phyloP scores from a whole-genome alignment of 108 stramenopile genomes.

The Chaetoceros muelleri region DNA sequence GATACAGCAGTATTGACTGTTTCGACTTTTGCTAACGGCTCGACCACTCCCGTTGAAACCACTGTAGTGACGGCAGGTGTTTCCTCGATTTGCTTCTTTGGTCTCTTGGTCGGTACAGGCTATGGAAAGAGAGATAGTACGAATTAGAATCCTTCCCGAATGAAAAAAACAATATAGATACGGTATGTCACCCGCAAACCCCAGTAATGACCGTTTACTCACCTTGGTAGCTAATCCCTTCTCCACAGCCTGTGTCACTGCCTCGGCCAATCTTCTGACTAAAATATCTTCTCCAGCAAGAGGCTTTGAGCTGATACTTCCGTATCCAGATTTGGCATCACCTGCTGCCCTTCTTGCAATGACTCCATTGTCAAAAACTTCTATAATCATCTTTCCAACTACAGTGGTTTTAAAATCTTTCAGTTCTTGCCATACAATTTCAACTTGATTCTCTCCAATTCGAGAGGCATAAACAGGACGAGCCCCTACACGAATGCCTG shows the following conservation, averaged over 20 bases:
- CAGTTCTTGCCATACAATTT: conserved; percentile 72
- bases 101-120: conserved; percentile 20
- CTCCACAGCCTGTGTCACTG: conserved; percentile 68
- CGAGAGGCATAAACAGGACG: conserved; percentile 55
- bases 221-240: conserved; percentile 72
- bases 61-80: conserved; percentile 15
- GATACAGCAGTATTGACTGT: conserved; percentile 3
- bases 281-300: conserved; percentile 66
- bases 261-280: conserved; percentile 59
- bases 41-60: conserved; percentile 2
- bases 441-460: conserved; percentile 28
- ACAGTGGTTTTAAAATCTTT: conserved; percentile 49
- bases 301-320: conserved; percentile 38
- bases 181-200: neutral
- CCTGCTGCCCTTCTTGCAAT: conserved; percentile 46
- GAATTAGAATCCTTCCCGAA: neutral
- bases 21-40: conserved; percentile 13
- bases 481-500: conserved; percentile 60
- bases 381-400: conserved; percentile 55
- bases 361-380: conserved; percentile 37
- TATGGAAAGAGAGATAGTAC: neutral
- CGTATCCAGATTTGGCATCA: conserved; percentile 55
- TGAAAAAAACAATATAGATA: conserved; percentile 1
- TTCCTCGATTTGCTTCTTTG: conserved; percentile 10
- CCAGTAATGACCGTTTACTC: conserved; percentile 4